These are phyloP conservation scores for Citrus inodora DNA, from an alignment of 345 rosid genomes.

Conservation along the genomic window DNA sequence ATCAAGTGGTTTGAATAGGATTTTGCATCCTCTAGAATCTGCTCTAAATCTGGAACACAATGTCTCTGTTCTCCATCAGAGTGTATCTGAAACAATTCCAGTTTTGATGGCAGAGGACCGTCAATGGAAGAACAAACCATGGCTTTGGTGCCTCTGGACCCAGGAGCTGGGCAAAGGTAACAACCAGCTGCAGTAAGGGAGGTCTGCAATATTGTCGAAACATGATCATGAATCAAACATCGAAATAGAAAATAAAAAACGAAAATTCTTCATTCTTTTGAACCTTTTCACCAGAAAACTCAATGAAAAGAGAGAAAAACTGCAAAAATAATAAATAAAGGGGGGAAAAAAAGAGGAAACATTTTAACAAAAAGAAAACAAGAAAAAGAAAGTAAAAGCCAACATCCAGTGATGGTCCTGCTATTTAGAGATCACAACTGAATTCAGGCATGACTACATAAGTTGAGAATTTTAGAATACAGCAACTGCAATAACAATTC, in stretches of 20 bases:
- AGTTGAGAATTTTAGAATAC: neutral
- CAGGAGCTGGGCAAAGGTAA: constrained; percentile 84
- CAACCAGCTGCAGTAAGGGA: constrained; percentile 94
- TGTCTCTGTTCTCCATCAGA: constrained; percentile 26
- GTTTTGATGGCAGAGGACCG: constrained; percentile 54
- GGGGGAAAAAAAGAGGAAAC: neutral
- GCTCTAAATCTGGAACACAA: constrained; percentile 21
- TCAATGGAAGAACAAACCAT: constrained; percentile 72
- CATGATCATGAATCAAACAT: neutral
- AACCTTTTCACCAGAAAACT: neutral
- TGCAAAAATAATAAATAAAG: no score
- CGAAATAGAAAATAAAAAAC: neutral
- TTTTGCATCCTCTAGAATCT: constrained; percentile 45
- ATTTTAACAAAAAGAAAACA: neutral
- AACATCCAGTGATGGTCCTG: neutral
- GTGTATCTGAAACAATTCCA: constrained; percentile 30
- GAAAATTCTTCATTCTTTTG: neutral
- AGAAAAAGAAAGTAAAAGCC: neutral
- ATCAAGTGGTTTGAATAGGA: constrained; percentile 26
- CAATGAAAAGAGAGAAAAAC: neutral
- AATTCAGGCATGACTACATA: neutral
- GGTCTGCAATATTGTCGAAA: constrained; percentile 45
- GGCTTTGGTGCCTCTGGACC: constrained; percentile 74
- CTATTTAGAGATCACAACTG: neutral
- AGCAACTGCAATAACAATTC: neutral